Conservation (phyloP, 192 early-diverging fungal genomes). For the Entomortierella beljakovae region DNA sequence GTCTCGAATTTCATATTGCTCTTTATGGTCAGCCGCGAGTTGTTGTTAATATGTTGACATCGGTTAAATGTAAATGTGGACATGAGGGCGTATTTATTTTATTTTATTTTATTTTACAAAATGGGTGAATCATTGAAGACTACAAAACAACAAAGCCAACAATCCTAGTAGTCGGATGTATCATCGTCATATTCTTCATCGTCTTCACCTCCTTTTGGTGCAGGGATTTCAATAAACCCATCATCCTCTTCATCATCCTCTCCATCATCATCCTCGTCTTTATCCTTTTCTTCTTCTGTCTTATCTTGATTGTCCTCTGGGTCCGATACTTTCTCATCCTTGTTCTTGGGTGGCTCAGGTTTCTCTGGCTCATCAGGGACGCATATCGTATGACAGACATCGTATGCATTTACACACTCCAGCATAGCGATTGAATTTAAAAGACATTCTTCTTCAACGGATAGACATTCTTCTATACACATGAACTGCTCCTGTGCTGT, state of each 20-base stretch:
- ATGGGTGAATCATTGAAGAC: too few relatives aligned
- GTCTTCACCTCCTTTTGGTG: slow-evolving; percentile 17
- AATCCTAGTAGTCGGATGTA: slow-evolving; percentile 12
- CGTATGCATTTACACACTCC: slow-evolving; percentile 6
- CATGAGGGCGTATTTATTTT: too few relatives aligned
- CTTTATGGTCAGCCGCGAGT: too few relatives aligned
- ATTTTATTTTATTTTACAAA: too few relatives aligned
- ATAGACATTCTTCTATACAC: slow-evolving; percentile 13
- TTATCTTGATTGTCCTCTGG: neutral
- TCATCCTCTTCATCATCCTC: slow-evolving; percentile 4
- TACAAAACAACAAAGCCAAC: too few relatives aligned
- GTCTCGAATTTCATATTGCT: too few relatives aligned
- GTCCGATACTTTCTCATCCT: neutral
- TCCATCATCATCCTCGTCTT: slow-evolving; percentile 1
- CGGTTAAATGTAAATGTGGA: too few relatives aligned
- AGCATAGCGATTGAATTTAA: slow-evolving; percentile 19
- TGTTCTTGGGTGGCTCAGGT: too few relatives aligned
- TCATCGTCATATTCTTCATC: slow-evolving; percentile 19
- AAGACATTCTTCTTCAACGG: slow-evolving; percentile 21
- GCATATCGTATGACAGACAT: slow-evolving; percentile 8
- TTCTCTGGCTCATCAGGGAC: slow-evolving; percentile 4
- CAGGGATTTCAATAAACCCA: slow-evolving; percentile 3
- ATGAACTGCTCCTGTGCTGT: slow-evolving; percentile 6
- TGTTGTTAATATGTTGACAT: too few relatives aligned
- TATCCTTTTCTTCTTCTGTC: neutral